Base-by-base conservation (phyloP, 2,329 filamentous ascomycete genomes). In the Biscogniauxia marginata region DNA sequence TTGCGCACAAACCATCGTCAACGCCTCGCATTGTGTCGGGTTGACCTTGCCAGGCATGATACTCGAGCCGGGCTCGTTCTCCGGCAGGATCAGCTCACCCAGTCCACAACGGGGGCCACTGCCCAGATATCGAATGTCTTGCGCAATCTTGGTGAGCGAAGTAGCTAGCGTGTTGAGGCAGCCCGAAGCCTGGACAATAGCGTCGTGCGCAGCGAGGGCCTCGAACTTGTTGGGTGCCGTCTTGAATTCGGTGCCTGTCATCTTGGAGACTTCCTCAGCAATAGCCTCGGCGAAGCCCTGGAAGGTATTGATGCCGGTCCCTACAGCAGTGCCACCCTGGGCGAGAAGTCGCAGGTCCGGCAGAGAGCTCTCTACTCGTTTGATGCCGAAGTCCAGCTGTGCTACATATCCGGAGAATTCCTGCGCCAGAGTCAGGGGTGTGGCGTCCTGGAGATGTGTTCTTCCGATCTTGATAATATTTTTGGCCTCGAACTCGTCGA, bases 1-100 rank as follows among this genome's bases (percentile, higher is more conserved):
- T 77, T 99, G 95, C 19, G 91, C 86, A 80, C 93, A 97, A 59
- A 98, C 82, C 95, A 99, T 99, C 67, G 95, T 98, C 74, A 99
- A 80, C 60, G 92, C 90, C 82, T 99, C 95, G 78, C 92, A 96
- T 79, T 99, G 95, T 25, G 95, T 99, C 25, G 95, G 95, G 82
- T 99, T 99, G 74, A 99, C 95, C 82, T 99, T 99, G 71, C 95
- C 95, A 46, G 95, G 95, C 95, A 99, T 99, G 81, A 99, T 98
- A 67, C 90, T 96, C 71, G 89, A 95, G 63, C 93, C 93, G 30
- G 95, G 95, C 81, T 99, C 95, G 79, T 99, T 99, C 81, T 99
- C 95, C 22, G 95, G 95, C 51, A 99, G 86, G 70, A 85, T 84
- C 62, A 99, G 85, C 80, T 99, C 95, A 64, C 93, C 93, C 20